A percentile compares a stretch with the other conserved stretches of the same genome.
Evolutionary conservation across 768 basidiomycete genomes (phyloP).

Genomic region (Tylopilus sp.): DNA sequence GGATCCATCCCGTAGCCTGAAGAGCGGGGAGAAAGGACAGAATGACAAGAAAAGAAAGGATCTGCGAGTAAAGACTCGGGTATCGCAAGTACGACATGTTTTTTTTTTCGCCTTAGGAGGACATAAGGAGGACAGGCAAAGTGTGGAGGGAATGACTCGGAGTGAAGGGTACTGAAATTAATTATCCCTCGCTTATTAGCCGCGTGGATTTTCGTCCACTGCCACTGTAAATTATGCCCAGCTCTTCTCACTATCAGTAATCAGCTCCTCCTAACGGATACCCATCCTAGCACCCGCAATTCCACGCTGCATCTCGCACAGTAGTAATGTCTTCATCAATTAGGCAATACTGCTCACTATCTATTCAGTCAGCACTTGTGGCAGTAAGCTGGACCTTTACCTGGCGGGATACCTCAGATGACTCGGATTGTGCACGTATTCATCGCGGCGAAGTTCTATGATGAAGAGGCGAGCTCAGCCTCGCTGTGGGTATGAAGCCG

Average conservation of each 20-base stretch:
- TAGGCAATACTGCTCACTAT: too few relatives aligned
- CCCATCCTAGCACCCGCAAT: too few relatives aligned
- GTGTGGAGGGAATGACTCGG: neutral
- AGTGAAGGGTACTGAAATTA: slow-evolving; percentile 1
- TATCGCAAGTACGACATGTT: slow-evolving; percentile 13
- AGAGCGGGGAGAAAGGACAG: slow-evolving; percentile 25
- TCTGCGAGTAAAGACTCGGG: slow-evolving; percentile 6
- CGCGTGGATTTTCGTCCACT: neutral
- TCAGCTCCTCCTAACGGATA: too few relatives aligned
- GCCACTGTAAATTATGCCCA: too few relatives aligned
- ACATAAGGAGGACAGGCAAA: slow-evolving; percentile 11
- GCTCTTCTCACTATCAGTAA: too few relatives aligned
- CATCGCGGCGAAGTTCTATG: neutral
- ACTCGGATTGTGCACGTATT: too few relatives aligned
- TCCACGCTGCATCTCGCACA: too few relatives aligned
- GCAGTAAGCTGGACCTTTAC: too few relatives aligned
- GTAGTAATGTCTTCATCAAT: too few relatives aligned
- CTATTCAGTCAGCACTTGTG: neutral
- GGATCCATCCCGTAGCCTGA: slow-evolving; percentile 51
- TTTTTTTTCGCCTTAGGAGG: slow-evolving; percentile 9
- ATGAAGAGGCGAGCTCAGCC: neutral
- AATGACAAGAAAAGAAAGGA: slow-evolving; percentile 21
- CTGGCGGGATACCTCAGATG: neutral
- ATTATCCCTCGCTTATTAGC: neutral
- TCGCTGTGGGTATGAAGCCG: too few relatives aligned